Percentiles rank a stretch among this genome's conserved stretches.
These are phyloP conservation scores for Polyporus arcularius DNA, from an alignment of 768 basidiomycete species.

Conservation along the genomic window DNA sequence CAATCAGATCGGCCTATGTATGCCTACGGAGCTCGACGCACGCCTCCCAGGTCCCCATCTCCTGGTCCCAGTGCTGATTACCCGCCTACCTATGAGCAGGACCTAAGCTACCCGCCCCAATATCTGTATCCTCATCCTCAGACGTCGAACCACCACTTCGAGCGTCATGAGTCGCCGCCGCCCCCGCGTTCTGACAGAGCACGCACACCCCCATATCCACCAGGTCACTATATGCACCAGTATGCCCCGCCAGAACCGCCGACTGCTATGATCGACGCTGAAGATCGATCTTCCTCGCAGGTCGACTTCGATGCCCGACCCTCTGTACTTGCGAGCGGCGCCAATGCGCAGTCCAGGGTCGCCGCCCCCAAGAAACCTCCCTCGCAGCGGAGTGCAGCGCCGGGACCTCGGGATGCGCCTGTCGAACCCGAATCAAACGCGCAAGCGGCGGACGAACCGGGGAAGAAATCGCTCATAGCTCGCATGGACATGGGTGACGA, in stretches of 20 bases:
- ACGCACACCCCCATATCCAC: neutral
- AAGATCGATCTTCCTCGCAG: slow-evolving; percentile 10
- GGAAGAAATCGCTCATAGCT: slow-evolving; percentile 1
- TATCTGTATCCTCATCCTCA: neutral
- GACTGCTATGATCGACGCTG: slow-evolving; percentile 1
- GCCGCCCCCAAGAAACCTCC: neutral
- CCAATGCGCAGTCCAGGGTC: neutral
- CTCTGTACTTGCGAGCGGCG: neutral
- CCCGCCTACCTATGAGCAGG: neutral
- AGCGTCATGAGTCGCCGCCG: neutral
- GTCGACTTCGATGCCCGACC: neutral
- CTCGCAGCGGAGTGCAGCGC: neutral
- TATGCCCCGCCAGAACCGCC: slow-evolving; percentile 9
- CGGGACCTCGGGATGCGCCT: slow-evolving; percentile 9
- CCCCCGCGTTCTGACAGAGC: neutral
- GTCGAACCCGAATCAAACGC: neutral
- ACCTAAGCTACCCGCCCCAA: neutral
- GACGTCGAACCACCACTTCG: neutral
- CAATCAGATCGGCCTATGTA: too few species aligned
- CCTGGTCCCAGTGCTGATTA: neutral
- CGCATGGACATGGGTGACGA: neutral
- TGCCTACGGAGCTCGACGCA: neutral
- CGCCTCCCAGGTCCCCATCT: neutral
- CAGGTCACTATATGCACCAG: neutral
- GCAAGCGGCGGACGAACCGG: neutral